Evolutionary conservation across 371 early-diverging fungal genomes (phyloP).

Genomic region (Nematocida homosporus): DNA sequence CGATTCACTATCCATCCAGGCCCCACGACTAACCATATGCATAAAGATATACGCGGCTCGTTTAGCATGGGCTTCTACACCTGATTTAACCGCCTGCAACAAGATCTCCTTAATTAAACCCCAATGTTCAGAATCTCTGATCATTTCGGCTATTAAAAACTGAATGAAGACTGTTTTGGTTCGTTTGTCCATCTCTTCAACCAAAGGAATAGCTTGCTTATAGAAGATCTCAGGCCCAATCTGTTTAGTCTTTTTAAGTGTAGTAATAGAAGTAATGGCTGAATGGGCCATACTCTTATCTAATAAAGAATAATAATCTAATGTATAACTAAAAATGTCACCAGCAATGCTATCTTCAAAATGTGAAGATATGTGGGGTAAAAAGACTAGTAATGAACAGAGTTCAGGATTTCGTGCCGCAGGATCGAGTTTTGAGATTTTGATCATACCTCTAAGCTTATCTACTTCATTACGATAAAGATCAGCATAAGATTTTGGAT

Average conservation of each 20-base stretch:
- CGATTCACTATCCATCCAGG: slow-evolving; percentile 32
- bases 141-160: slow-evolving; percentile 52
- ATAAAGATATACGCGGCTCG: slow-evolving; percentile 52
- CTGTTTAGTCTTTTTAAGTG: slow-evolving; percentile 49
- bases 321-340: slow-evolving; percentile 44
- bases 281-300: slow-evolving; percentile 40
- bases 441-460: slow-evolving; percentile 46
- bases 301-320: slow-evolving; percentile 45
- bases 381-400: slow-evolving; percentile 28
- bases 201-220: slow-evolving; percentile 33
- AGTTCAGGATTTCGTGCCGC: slow-evolving; percentile 49
- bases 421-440: slow-evolving; percentile 54
- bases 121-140: slow-evolving; percentile 45
- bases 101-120: slow-evolving; percentile 24
- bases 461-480: slow-evolving; percentile 50
- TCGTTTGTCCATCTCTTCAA: slow-evolving; percentile 54
- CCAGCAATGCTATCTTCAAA: slow-evolving; percentile 41
- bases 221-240: slow-evolving; percentile 53
- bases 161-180: slow-evolving; percentile 48
- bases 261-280: slow-evolving; percentile 23
- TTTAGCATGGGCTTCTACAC: slow-evolving; percentile 46
- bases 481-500: slow-evolving; percentile 4
- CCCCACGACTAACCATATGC: slow-evolving; percentile 45
- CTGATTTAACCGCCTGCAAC: slow-evolving; percentile 19
- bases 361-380: slow-evolving; percentile 45